Evolutionary conservation across 805 yeast species (phyloP), one percentile per base, ranked within the genome.

Genomic region (Grigorovia humatica): DNA sequence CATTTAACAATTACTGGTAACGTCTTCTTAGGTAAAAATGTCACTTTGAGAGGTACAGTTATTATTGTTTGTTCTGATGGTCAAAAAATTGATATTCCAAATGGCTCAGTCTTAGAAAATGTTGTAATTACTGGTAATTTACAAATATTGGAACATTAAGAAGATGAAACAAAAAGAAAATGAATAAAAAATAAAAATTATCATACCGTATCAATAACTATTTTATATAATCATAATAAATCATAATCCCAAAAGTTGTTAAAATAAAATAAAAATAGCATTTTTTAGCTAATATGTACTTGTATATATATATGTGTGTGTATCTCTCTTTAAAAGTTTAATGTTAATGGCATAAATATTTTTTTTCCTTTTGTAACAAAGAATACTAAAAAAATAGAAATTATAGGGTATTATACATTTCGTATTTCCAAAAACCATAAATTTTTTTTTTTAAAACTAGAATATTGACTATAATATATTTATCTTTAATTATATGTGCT

Each of bases 1-100:
- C 99, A 93, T 71, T 81, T 93, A 64, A 93, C 98, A 48, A 90
- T 93, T 58, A 93, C 98, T 51, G 99, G 99, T 72, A 91, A 93
- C 66, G 99, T 93, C 46, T 80, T 72, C 63, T 77, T 93, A 59
- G 99, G 99, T 65, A 86, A 85, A 69, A 82, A 81, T 62, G 95
- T 93, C 57, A 83, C 87, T 48, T 80, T 93, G 66, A 93, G 87
- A 77, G 99, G 99, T 58, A 93, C 98, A 11, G 99, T 93, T 55
- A 93, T 93, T 65, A 88, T 93, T 60, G 98, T 93, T 50, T 91
- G 97, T 71, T 89, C 90, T 54, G 98, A 93, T 65, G 97, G 97
- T 55, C 93, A 89, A 68, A 87, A 81, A 74, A 93, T 93, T 63
- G 97, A 93, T 67, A 88, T 93, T 76, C 99, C 99, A 61, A 90